Conservation (phyloP, 1,284 basidiomycete species). For the Moesziomyces sp. region DNA sequence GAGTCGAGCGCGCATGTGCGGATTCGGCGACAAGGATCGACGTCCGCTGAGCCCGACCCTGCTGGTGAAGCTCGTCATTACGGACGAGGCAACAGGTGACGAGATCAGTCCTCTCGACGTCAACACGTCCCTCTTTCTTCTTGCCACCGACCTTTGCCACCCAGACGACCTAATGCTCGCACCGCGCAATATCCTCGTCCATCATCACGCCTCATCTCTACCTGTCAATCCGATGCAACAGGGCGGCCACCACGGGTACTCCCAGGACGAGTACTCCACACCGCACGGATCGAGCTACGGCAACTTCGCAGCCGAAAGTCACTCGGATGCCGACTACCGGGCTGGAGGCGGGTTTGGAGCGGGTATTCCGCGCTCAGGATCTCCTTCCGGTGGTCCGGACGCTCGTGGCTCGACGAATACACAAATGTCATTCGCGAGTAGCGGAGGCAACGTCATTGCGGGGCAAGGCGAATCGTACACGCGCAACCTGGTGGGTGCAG, state of each 20-base stretch:
- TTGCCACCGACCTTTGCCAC: constrained; percentile 61
- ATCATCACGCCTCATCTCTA: constrained; percentile 50
- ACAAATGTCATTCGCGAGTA: constrained; percentile 14
- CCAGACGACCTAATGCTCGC: constrained; percentile 54
- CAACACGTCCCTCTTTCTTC: constrained; percentile 60
- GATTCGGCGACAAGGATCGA: constrained; percentile 63
- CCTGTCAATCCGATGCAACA: constrained; percentile 35
- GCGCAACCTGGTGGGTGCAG: constrained; percentile 59
- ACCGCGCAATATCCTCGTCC: constrained; percentile 55
- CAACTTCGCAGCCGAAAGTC: constrained; percentile 15
- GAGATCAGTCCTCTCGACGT: constrained; percentile 56
- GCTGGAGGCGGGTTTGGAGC: constrained; percentile 3
- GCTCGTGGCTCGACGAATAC: neutral
- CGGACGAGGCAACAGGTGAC: constrained; percentile 50
- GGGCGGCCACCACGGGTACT: constrained; percentile 12
- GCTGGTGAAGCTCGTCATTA: constrained; percentile 59
- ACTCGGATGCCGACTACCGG: constrained; percentile 17
- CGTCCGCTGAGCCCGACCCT: constrained; percentile 60
- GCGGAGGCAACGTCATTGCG: constrained; percentile 24
- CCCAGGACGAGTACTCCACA: constrained; percentile 14
- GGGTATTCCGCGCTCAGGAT: constrained; percentile 3
- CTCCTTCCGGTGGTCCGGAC: constrained; percentile 2
- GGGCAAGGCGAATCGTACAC: constrained; percentile 51
- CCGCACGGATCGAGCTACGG: constrained; percentile 16
- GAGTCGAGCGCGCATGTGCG: constrained; percentile 59